Evolutionary conservation across 2,329 filamentous ascomycete genomes (phyloP).

Genomic region (Claviceps monticola): DNA sequence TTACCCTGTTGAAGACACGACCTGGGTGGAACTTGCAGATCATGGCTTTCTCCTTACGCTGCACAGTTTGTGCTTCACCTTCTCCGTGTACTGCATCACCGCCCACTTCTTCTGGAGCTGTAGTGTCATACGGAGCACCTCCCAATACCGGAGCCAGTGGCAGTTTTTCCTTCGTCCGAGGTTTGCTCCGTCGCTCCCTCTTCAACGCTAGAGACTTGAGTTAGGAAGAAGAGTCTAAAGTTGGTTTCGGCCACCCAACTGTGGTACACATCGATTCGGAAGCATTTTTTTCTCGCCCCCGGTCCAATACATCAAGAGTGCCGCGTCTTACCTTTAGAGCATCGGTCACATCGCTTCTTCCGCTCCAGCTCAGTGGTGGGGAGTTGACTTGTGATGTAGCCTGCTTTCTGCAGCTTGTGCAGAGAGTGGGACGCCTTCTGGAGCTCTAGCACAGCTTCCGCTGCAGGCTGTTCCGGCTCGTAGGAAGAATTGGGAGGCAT

Average conservation of each 20-base stretch:
- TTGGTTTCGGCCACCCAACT: neutral
- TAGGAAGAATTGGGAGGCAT: constrained; percentile 1
- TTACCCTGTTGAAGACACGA: constrained; percentile 15
- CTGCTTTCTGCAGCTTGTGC: constrained; percentile 11
- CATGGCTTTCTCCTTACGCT: neutral
- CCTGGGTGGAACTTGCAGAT: constrained; percentile 17
- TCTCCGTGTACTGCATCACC: neutral
- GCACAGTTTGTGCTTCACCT: neutral
- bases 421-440: constrained; percentile 8
- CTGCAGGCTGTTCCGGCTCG: constrained; percentile 10
- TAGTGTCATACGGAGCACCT: neutral
- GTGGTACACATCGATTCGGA: neutral
- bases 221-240: neutral
- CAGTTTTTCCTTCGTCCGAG: neutral
- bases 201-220: neutral
- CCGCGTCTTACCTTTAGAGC: constrained; percentile 11
- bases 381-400: constrained; percentile 16
- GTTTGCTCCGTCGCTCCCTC: neutral
- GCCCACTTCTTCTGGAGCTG: neutral
- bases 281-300: neutral
- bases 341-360: constrained; percentile 18
- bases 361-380: constrained; percentile 14
- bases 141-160: neutral
- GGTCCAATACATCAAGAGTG: neutral
- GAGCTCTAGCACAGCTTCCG: constrained; percentile 10